Evolutionary conservation across 176 grass and related monocot genomes (phyloP).

Genomic region (Rhipidocladum racemiflorum): DNA sequence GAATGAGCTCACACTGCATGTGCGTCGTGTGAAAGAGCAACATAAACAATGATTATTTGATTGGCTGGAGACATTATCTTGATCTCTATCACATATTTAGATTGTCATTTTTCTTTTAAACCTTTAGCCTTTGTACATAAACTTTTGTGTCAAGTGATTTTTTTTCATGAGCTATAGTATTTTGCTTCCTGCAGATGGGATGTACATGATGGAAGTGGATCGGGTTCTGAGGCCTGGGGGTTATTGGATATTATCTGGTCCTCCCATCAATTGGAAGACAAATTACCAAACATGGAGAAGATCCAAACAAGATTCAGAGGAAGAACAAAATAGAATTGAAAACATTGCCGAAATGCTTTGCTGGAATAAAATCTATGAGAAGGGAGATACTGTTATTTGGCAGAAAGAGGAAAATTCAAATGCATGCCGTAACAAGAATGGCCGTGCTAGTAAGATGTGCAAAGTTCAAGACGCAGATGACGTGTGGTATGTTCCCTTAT

Average conservation of each 20-base stretch:
- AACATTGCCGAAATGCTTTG: slow-evolving; percentile 73
- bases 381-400: slow-evolving; percentile 75
- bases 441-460: slow-evolving; percentile 45
- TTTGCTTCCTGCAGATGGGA: slow-evolving; percentile 58
- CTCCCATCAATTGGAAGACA: slow-evolving; percentile 67
- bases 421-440: slow-evolving; percentile 46
- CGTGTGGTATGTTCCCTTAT: slow-evolving; percentile 47
- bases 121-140: too few relatives aligned
- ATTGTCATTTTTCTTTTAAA: too few relatives aligned
- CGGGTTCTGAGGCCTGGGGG: slow-evolving; percentile 74
- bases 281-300: slow-evolving; percentile 58
- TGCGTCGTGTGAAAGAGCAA: too few relatives aligned
- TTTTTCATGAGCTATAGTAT: slow-evolving; percentile 5
- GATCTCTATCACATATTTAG: too few relatives aligned
- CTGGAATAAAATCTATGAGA: slow-evolving; percentile 73
- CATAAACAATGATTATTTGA: too few relatives aligned
- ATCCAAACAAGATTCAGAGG: slow-evolving; percentile 55
- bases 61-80: too few relatives aligned
- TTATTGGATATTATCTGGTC: slow-evolving; percentile 83
- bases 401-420: slow-evolving; percentile 54
- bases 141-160: background rate
- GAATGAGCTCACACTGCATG: too few relatives aligned
- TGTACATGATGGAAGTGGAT: slow-evolving; percentile 91
- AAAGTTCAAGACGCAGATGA: slow-evolving; percentile 62
- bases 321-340: slow-evolving; percentile 53